Base-by-base conservation (phyloP, 2,329 filamentous ascomycete genomes). In the Metarhizium anisopliae region DNA sequence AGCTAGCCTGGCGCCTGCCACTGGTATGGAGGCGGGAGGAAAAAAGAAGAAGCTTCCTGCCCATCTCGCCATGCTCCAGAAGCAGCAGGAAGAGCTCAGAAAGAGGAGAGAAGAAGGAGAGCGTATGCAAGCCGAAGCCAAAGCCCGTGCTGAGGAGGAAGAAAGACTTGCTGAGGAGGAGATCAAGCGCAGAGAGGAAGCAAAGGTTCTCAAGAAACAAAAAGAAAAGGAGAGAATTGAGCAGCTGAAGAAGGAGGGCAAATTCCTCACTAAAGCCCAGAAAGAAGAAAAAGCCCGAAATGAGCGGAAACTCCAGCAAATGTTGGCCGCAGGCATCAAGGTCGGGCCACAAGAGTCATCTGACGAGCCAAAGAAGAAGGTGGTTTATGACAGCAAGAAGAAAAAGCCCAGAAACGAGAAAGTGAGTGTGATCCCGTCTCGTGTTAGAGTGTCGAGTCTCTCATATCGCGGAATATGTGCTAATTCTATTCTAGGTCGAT, bases 11-110 rank as follows among this genome's bases (percentile, higher is more conserved):
- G 62, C 66, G 2, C 61, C 72, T 6, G 66, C 71, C 4, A 62
- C 74, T 3, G 71, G 73, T 25, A 66, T 74, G 13, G 77, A 75
- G 42, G 75, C 80, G 32, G 85, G 83, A 49, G 77, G 75, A 57
- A 83, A 83, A 72, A 96, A 96, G 78, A 97, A 95, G 83, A 99
- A 97, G 77, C 64, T 97, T 18, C 87, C 89, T 13, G 77, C 89
- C 55, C 85, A 86, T 55, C 78, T 95, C 50, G 79, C 82, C 51
- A 77, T 85, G 49, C 75, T 95, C 36, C 89, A 93, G 74, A 89
- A 87, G 74, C 87, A 93, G 70, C 90, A 94, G 68, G 90, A 94
- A 68, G 86, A 88, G 61, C 73, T 89, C n/a, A 80, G 80, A 56
- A 79, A 75, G 61, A 75, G 73, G 56, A 77, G 86, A 64, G 87